Base-by-base conservation (phyloP, 345 rosid genomes). In the Hibiscus mutabilis region DNA sequence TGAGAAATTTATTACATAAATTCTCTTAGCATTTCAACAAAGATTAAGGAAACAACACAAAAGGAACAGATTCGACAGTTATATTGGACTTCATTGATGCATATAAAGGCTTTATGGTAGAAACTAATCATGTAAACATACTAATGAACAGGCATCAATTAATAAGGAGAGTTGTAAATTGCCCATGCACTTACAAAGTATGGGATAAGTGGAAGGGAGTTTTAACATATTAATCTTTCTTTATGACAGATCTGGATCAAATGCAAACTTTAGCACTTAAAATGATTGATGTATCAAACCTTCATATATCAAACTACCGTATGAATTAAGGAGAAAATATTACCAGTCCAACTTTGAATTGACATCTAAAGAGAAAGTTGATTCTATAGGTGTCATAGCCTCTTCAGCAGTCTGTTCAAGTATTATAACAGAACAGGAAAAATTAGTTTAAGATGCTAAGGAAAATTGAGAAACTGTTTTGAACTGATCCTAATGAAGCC, bases 311-410 rank as follows among this genome's bases (percentile, higher is more conserved):
- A 53, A 67, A 57, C 40, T 49, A 49, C 42, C 16, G 8, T 16
- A 35, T 19, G 53, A 44, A 44, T 16, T 44, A 9, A 24, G 58
- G 59, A 71, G 66, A 25, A 70, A 59, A 10, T 78, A 77, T 84
- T 76, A 95, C 99, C 99, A 95, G 76, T 95, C 99, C 82, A 95
- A 78, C 85, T 95, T 95, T 70, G 99, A 88, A 82, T 92, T 90
- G 68, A 95, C 99, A 81, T 95, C 97, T 75, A 95, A 81, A 49
- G 99, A 95, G 77, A 95, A 95, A 60, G 97, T 95, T 42, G 99
- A 95, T 69, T 92, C 99, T 75, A 95, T 95, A 46, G 99, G 99
- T 35, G 99, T 95, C 99, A 95, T 95, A 52, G 99, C 99, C 83
- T 95, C 99, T 71, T 92, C 93, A 51, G 99, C 99, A 60, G 99